Percentiles rank a stretch among this genome's conserved stretches.
Evolutionary conservation across 805 yeast species (phyloP).

Genomic region (Candida namnaoensis): DNA sequence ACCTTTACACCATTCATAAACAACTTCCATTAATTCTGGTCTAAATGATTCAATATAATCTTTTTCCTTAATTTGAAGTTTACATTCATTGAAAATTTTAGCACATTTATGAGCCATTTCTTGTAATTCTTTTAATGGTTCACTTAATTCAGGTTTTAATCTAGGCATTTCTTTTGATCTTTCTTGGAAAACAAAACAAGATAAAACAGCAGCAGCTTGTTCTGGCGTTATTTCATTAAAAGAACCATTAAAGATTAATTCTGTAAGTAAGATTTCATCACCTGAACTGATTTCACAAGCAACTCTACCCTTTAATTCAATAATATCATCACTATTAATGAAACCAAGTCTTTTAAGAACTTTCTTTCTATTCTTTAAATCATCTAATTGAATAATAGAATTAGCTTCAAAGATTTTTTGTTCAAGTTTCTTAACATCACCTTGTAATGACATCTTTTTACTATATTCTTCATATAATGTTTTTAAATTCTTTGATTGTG

Average conservation of each 20-base stretch:
- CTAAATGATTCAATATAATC: conserved; percentile 90
- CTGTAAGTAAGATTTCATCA: conserved; percentile 75
- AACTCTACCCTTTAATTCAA: conserved; percentile 94
- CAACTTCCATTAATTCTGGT: conserved; percentile 94
- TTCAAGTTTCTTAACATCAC: conserved; percentile 49
- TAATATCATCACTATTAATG: conserved; percentile 78
- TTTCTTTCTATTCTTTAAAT: conserved; percentile 84
- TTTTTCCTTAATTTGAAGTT: conserved; percentile 82
- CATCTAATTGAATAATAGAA: conserved; percentile 90
- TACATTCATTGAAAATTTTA: conserved; percentile 80
- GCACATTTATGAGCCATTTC: conserved; percentile 91
- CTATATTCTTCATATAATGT: conserved; percentile 60
- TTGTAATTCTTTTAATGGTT: conserved; percentile 80
- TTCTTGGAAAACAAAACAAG: conserved; percentile 97
- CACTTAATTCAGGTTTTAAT: conserved; percentile 83
- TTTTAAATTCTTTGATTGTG: conserved; percentile 49
- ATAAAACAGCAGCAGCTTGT: conserved; percentile 85
- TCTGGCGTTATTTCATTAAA: conserved; percentile 83
- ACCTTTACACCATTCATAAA: conserved; percentile 93
- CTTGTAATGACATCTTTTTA: conserved; percentile 51
- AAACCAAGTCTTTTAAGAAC: conserved; percentile 90
- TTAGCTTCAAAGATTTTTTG: conserved; percentile 73
- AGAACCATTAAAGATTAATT: conserved; percentile 89
- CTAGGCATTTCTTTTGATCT: conserved; percentile 84
- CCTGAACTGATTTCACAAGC: conserved; percentile 96